A percentile compares a stretch with the other conserved stretches of the same genome.
Evolutionary conservation across 768 basidiomycete species (phyloP).

Genomic region (Pleurotus tuber-regium): DNA sequence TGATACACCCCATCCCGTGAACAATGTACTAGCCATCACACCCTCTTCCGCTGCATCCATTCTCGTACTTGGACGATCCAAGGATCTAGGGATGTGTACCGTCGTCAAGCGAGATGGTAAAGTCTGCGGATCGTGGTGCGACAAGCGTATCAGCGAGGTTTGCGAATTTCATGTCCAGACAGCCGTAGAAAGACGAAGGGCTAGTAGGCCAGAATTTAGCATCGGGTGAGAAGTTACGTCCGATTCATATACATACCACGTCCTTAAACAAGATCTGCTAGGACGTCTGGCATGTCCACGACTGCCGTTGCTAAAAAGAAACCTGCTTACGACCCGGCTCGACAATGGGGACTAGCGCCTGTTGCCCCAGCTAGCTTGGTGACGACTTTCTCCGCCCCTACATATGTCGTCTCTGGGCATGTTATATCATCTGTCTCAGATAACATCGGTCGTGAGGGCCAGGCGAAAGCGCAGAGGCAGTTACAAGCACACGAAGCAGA

Average conservation of each 20-base stretch:
- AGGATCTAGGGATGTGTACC: slow-evolving; percentile 83
- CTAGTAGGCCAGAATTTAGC: slow-evolving; percentile 83
- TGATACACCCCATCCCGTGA: slow-evolving; percentile 69
- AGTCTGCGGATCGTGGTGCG: slow-evolving; percentile 84
- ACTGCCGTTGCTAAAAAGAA: slow-evolving; percentile 50
- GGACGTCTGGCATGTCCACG: slow-evolving; percentile 72
- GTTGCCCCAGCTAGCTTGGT: slow-evolving; percentile 29
- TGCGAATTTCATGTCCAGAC: slow-evolving; percentile 92
- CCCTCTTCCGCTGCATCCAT: slow-evolving; percentile 81
- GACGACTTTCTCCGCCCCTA: slow-evolving; percentile 36
- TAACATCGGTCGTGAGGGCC: slow-evolving; percentile 75
- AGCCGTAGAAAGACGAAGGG: slow-evolving; percentile 72
- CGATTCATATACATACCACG: neutral
- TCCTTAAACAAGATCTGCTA: slow-evolving; percentile 23
- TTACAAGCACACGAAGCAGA: slow-evolving; percentile 60
- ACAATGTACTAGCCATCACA: slow-evolving; percentile 83
- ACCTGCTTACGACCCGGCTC: slow-evolving; percentile 59
- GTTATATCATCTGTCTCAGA: slow-evolving; percentile 65
- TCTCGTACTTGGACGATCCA: slow-evolving; percentile 80
- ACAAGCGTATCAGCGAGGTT: slow-evolving; percentile 80
- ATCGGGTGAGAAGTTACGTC: slow-evolving; percentile 53
- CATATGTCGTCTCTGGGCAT: slow-evolving; percentile 83
- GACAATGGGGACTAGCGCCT: slow-evolving; percentile 77
- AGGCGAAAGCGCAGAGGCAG: slow-evolving; percentile 70
- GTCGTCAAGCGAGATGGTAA: slow-evolving; percentile 80